These are phyloP conservation scores for Aspergillus carbonarius DNA, from an alignment of 2,329 filamentous ascomycete species.

Conservation along the genomic window DNA sequence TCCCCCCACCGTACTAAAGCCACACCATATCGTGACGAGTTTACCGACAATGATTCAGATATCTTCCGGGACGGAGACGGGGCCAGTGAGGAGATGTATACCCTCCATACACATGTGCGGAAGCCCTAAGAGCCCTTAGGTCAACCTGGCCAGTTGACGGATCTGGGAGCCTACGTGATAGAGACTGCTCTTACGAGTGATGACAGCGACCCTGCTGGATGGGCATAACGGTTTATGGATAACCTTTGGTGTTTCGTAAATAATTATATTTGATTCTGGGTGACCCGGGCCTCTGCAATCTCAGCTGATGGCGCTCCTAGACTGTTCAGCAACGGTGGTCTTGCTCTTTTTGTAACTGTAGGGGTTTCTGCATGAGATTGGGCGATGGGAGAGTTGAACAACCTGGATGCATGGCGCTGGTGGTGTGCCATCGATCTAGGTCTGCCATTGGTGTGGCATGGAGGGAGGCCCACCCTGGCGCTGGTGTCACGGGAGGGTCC, in stretches of 20 bases:
- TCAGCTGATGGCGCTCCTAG: neutral
- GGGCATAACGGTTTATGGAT: neutral
- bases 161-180: conserved; percentile 1
- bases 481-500: neutral
- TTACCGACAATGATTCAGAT: conserved; percentile 54
- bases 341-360: neutral
- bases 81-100: conserved; percentile 40
- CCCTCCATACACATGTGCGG: conserved; percentile 40
- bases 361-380: neutral
- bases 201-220: neutral
- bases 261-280: neutral
- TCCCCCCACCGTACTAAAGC: conserved; percentile 23
- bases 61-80: conserved; percentile 45
- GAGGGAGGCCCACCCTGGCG: neutral
- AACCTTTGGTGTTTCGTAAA: neutral
- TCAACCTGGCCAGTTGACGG: neutral
- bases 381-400: no score
- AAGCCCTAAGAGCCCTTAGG: conserved; percentile 5
- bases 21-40: conserved; percentile 54
- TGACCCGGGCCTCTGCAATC: neutral
- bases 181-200: conserved; percentile 9
- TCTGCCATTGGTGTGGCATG: neutral
- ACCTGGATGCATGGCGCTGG: no score
- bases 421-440: neutral
- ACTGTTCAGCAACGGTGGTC: neutral